Conservation (phyloP, 179 eudicot species). For the Silene vulgaris region DNA sequence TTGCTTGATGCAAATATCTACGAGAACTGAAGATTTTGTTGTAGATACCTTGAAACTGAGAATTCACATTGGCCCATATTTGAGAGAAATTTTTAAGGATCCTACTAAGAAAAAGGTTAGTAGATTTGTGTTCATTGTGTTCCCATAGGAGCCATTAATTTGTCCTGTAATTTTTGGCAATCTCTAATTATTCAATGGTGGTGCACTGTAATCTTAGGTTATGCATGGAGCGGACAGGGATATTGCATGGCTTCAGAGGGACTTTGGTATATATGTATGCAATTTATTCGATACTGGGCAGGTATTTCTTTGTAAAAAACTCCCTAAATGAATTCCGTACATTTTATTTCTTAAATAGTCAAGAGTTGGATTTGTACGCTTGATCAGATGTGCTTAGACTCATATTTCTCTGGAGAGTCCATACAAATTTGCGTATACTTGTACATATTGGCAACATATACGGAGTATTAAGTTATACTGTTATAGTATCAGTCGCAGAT, state of each 20-base stretch:
- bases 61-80: constrained; percentile 78
- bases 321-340: background rate
- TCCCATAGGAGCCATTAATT: background rate
- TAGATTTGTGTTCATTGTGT: constrained; percentile 7
- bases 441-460: background rate
- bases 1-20: constrained; percentile 97
- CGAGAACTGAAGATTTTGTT: constrained; percentile 88
- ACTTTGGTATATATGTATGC: constrained; percentile 85
- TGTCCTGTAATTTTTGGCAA: background rate
- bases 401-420: background rate
- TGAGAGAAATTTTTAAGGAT: constrained; percentile 88
- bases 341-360: background rate
- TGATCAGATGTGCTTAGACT: background rate
- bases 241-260: constrained; percentile 86
- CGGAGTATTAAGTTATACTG: background rate
- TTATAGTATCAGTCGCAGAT: background rate
- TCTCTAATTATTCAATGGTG: background rate
- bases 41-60: constrained; percentile 86
- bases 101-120: constrained; percentile 71
- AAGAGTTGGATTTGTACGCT: background rate
- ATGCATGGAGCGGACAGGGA: constrained; percentile 94
- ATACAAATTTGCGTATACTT: background rate
- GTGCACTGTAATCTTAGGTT: constrained; percentile 40
- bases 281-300: constrained; percentile 93
- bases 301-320: constrained; percentile 34